phyloP scores from a whole-genome alignment of 257 asterid genomes.

The Ilex asprella region DNA sequence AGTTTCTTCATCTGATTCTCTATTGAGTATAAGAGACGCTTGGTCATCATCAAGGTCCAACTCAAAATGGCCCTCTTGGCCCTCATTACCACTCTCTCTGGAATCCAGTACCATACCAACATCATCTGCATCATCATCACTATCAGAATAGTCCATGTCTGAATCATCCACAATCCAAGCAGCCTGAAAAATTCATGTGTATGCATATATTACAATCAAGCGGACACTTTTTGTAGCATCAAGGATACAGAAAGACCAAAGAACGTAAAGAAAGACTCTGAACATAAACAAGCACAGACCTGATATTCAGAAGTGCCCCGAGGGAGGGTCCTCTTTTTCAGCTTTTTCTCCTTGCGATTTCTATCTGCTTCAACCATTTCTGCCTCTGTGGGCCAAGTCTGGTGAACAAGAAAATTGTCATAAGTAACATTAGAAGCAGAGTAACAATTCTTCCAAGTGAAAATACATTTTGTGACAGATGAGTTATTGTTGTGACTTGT shows the following conservation, averaged over 20 bases:
- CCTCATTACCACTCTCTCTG: slow-evolving; percentile 34
- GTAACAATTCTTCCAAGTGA: no score
- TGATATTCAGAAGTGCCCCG: slow-evolving; percentile 88
- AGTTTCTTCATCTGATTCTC: slow-evolving; percentile 77
- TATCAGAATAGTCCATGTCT: slow-evolving; percentile 49
- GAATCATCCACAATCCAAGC: slow-evolving; percentile 94
- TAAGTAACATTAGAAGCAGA: no score
- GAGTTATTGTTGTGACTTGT: no score
- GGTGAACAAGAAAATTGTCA: slow-evolving; percentile 16
- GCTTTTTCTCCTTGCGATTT: slow-evolving; percentile 41
- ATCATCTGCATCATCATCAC: slow-evolving; percentile 66
- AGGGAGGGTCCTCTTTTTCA: slow-evolving; percentile 62
- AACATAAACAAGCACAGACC: slow-evolving; percentile 33
- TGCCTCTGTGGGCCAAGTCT: slow-evolving; percentile 99
- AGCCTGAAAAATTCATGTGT: slow-evolving; percentile 48
- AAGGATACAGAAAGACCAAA: background rate
- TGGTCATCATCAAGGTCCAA: slow-evolving; percentile 74
- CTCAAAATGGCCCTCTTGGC: slow-evolving; percentile 31
- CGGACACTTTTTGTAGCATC: slow-evolving; percentile 1
- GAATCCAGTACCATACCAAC: slow-evolving; percentile 70
- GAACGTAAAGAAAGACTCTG: slow-evolving; percentile 1
- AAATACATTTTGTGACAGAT: no score
- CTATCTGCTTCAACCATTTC: slow-evolving; percentile 92
- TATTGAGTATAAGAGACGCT: slow-evolving; percentile 46
- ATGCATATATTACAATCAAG: slow-evolving; percentile 6